Evolutionary conservation across 768 basidiomycete species (phyloP), one percentile per base, ranked within the genome.

Genomic region (Phlebiopsis gigantea): DNA sequence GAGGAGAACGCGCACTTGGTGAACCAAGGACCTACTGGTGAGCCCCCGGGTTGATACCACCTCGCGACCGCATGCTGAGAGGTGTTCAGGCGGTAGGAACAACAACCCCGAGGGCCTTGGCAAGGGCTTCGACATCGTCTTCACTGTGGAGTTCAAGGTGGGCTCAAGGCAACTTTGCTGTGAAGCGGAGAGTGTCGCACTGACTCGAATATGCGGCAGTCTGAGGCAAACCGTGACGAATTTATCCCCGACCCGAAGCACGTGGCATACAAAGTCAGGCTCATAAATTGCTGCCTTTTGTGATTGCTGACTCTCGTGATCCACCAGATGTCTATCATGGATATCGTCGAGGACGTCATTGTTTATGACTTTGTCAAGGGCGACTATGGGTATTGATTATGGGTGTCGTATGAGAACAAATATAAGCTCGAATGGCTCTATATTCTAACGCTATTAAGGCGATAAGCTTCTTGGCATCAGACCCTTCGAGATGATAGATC

Each of bases 81-180:
- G 19, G 9, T 10, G 17, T 24, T 14, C 42, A 57, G 57, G 57
- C 2, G 57, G 57, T 9, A 26, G 24, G 22, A 57, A 57, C 42
- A 57, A 57, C 57, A 57, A 53, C 42, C 34, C 57, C 21, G 57
- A 57, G 24, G 57, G 57, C 22, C 53, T 57, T 34, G 57, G 53
- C 57, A 52, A 52, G 49, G 57, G 57, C 1, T 57, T 57, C 41
- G 57, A 57, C 30, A 50, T 57, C 29, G 57, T 57, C 2, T 57
- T 57, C 41, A 57, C 57, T 15, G 50, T 57, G 9, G 31, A 52
- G 25, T 57, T 57, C 57, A 57, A 57, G 50, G 57, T 57, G 19
- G 10, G 44, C 21, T 12, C n/a, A 39, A 17, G 9, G 34, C 34
- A 39, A 25, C 29, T 34, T 25, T 15, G 26, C n/a, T n/a, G n/a